A percentile compares a stretch with the other conserved stretches of the same genome.
Evolutionary conservation across 805 yeast genomes (phyloP).

Genomic region (Metschnikowia similis): DNA sequence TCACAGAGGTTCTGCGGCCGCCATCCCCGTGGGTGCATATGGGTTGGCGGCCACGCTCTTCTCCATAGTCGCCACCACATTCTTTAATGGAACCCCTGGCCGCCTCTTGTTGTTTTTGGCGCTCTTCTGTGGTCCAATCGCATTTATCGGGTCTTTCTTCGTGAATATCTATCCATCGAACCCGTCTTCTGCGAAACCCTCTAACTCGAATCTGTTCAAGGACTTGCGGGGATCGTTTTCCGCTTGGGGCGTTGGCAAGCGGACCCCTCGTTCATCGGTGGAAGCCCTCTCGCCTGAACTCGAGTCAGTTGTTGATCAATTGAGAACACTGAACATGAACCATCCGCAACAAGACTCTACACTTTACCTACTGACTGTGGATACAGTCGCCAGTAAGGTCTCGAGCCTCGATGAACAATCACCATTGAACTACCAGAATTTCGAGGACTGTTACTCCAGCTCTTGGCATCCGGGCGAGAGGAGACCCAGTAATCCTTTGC

Average conservation of each 20-base stretch:
- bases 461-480: neutral
- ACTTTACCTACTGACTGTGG: conserved; percentile 7
- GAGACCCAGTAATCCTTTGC: neutral
- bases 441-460: neutral
- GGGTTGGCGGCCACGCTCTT: conserved; percentile 69
- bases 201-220: neutral
- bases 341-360: conserved; percentile 5
- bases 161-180: conserved; percentile 30
- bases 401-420: conserved; percentile 9
- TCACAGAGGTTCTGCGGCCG: conserved; percentile 66
- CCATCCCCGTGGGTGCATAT: conserved; percentile 62
- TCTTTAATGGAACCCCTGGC: conserved; percentile 50
- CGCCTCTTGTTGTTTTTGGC: conserved; percentile 55
- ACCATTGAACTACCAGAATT: neutral
- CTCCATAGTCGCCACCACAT: conserved; percentile 51
- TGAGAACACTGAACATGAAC: conserved; percentile 2
- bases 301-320: conserved; percentile 7
- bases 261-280: conserved; percentile 19
- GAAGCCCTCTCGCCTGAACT: conserved; percentile 9
- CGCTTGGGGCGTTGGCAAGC: conserved; percentile 38
- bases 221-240: conserved; percentile 32
- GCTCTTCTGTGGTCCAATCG: conserved; percentile 44
- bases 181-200: neutral
- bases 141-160: conserved; percentile 44
- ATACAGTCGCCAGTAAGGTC: conserved; percentile 8